Percentiles rank a stretch among this genome's conserved stretches.
Evolutionary conservation across 2,329 filamentous ascomycete species (phyloP).

Genomic region (Drechslerella dactyloides): DNA sequence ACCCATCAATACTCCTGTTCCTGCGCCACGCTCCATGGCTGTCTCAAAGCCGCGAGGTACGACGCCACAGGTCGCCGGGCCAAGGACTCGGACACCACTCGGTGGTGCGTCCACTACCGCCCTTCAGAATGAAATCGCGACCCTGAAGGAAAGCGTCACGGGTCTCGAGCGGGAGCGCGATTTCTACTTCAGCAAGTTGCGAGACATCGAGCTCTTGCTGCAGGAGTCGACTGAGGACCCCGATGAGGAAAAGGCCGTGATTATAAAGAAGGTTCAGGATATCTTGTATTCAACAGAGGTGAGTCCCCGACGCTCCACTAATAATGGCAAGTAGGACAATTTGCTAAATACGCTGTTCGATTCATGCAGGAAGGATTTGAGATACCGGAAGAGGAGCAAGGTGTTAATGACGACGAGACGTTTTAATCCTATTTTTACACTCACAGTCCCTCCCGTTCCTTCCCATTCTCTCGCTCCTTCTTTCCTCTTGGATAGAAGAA

Average conservation of each 20-base stretch:
- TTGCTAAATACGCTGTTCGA: constrained; percentile 6
- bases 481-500: background rate
- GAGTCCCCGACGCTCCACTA: constrained; percentile 52
- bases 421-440: constrained; percentile 63
- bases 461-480: background rate
- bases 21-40: constrained; percentile 59
- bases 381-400: constrained; percentile 80
- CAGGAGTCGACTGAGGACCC: constrained; percentile 93
- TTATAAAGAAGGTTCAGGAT: constrained; percentile 94
- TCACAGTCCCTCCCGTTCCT: background rate
- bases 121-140: constrained; percentile 81
- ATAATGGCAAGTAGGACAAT: background rate
- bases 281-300: constrained; percentile 97
- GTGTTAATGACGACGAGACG: constrained; percentile 77
- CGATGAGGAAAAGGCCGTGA: constrained; percentile 84
- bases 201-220: constrained; percentile 93
- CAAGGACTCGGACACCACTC: constrained; percentile 56
- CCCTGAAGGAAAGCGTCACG: constrained; percentile 91
- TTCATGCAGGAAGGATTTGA: constrained; percentile 72
- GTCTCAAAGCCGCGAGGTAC: constrained; percentile 60
- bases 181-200: constrained; percentile 98
- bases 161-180: constrained; percentile 95
- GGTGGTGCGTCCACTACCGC: constrained; percentile 69
- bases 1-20: constrained; percentile 63
- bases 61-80: constrained; percentile 60